phyloP scores from a whole-genome alignment of 1,139 yeast genomes.

The Saccharomycopsis crataegensis region DNA sequence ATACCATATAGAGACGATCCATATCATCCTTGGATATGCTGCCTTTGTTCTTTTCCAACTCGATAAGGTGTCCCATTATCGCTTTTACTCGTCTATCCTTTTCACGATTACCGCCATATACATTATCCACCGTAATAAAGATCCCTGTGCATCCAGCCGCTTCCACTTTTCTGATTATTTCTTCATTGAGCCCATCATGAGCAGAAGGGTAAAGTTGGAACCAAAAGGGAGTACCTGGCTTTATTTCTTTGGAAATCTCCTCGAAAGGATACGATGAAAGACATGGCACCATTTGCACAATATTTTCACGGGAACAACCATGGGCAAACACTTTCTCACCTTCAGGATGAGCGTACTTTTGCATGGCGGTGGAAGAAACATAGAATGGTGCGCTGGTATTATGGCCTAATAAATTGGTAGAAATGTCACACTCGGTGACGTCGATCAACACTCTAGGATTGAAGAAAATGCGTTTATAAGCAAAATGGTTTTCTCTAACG shows the following conservation, averaged over 20 bases:
- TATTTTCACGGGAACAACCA: slow-evolving; percentile 59
- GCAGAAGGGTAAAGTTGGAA: slow-evolving; percentile 80
- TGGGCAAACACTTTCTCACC: slow-evolving; percentile 76
- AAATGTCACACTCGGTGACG: slow-evolving; percentile 47
- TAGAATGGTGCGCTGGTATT: slow-evolving; percentile 60
- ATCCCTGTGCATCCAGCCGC: slow-evolving; percentile 67
- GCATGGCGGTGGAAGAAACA: slow-evolving; percentile 74
- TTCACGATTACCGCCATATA: slow-evolving; percentile 90
- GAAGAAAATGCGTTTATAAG: slow-evolving; percentile 81
- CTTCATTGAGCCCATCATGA: slow-evolving; percentile 51
- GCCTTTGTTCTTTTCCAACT: too few species aligned
- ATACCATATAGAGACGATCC: not conserved
- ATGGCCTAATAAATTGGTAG: slow-evolving; percentile 48
- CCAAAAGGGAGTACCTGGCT: slow-evolving; percentile 48
- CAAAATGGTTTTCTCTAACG: slow-evolving; percentile 79
- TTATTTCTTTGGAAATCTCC: slow-evolving; percentile 45
- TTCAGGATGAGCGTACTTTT: slow-evolving; percentile 65
- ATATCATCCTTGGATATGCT: too few species aligned
- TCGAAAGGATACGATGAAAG: slow-evolving; percentile 51
- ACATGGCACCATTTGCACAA: slow-evolving; percentile 54
- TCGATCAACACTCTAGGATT: slow-evolving; percentile 76
- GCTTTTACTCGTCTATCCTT: slow-evolving; percentile 25
- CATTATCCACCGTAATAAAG: slow-evolving; percentile 90
- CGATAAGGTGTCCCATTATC: not conserved
- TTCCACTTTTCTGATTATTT: slow-evolving; percentile 65